Evolutionary conservation across 208 protist genomes (phyloP).

Genomic region (Herpetomonas muscarum): DNA sequence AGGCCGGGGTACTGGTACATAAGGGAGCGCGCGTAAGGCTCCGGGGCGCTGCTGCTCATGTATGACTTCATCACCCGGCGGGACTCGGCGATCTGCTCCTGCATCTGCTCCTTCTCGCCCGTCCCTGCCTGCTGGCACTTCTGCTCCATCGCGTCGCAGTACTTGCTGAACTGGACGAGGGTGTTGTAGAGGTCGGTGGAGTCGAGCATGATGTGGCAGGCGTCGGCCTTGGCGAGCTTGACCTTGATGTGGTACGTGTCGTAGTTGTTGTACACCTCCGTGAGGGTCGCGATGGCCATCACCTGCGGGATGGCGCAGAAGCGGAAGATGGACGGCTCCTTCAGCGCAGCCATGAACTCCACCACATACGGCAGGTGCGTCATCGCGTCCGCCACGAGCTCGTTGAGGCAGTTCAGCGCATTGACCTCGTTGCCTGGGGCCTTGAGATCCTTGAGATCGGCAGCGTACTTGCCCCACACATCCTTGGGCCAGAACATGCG

Average conservation of each 20-base stretch:
- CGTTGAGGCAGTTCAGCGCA: constrained; percentile 91
- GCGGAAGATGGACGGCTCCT: constrained; percentile 83
- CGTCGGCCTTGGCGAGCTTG: constrained; percentile 88
- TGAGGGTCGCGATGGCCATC: constrained; percentile 96
- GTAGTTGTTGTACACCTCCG: constrained; percentile 93
- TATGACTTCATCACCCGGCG: constrained; percentile 23
- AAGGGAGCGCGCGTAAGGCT: constrained; percentile 34
- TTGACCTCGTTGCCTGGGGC: constrained; percentile 28
- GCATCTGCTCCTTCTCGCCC: constrained; percentile 24
- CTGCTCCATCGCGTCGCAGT: constrained; percentile 31
- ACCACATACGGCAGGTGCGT: constrained; percentile 84
- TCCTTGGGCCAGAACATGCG: constrained; percentile 94
- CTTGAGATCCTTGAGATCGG: constrained; percentile 63
- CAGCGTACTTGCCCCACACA: constrained; percentile 80
- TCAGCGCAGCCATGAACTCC: constrained; percentile 81
- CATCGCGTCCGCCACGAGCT: constrained; percentile 93
- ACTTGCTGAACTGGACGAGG: constrained; percentile 31
- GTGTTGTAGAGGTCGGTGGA: constrained; percentile 31
- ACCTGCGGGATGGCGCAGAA: constrained; percentile 97
- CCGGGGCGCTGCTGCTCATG: constrained; percentile 18
- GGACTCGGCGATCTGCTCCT: constrained; percentile 15
- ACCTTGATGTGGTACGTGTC: constrained; percentile 90
- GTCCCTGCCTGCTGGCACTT: constrained; percentile 23
- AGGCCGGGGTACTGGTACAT: constrained; percentile 53
- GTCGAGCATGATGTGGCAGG: constrained; percentile 58